These are phyloP conservation scores for Panus rudis DNA, from an alignment of 768 basidiomycete genomes.

Conservation along the genomic window DNA sequence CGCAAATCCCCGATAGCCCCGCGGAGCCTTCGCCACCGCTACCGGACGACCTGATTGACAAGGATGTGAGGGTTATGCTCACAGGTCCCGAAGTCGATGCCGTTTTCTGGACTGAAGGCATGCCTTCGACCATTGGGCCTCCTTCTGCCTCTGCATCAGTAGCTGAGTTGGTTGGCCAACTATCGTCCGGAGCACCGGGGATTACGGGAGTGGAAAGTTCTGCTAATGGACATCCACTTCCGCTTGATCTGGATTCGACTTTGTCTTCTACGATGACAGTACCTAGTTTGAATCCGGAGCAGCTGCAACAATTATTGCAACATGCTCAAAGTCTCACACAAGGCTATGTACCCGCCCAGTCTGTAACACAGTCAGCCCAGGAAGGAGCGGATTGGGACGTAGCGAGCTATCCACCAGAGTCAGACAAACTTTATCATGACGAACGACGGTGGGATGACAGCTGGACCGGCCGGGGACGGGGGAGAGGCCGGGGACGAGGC, in stretches of 20 bases:
- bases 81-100: conserved; percentile 61
- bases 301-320: conserved; percentile 56
- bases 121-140: conserved; percentile 8
- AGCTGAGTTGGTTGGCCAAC: conserved; percentile 63
- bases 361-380: conserved; percentile 9
- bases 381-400: conserved; percentile 14
- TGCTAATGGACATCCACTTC: conserved; percentile 24
- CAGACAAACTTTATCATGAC: conserved; percentile 15
- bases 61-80: conserved; percentile 56
- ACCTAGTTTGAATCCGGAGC: conserved; percentile 46
- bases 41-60: conserved; percentile 65
- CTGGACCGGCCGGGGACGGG: conserved; percentile 33
- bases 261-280: conserved; percentile 35
- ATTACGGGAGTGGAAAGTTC: conserved; percentile 30
- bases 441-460: conserved; percentile 41
- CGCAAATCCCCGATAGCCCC: conserved; percentile 74
- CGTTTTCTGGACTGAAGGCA: conserved; percentile 52
- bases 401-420: conserved; percentile 15
- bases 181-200: conserved; percentile 38
- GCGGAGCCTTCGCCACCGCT: conserved; percentile 57
- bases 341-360: conserved; percentile 7
- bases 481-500: conserved; percentile 53
- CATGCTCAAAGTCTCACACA: conserved; percentile 28
- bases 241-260: conserved; percentile 39
- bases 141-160: conserved; percentile 39